Evolutionary conservation across 2,329 filamentous ascomycete species (phyloP), one percentile per base, ranked within the genome.

Genomic region (Trichoderma sp.): DNA sequence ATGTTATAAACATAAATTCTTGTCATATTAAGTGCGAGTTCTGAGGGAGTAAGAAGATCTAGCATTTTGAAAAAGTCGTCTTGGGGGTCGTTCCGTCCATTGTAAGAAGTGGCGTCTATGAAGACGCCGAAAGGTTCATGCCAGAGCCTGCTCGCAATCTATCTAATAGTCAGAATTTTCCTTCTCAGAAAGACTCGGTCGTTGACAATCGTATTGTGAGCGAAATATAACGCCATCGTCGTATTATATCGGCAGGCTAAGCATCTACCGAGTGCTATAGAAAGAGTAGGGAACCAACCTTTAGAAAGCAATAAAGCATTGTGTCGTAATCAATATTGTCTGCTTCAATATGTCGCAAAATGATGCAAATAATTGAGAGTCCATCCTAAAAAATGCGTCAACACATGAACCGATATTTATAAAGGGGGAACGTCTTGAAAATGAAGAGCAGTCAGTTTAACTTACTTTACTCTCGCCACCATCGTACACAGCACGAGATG

Each of bases 1-100:
- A 91, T 91, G 75, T 91, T 91, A 78, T 91, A 91, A 18, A 91
- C 83, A 72, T 91, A 91, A 51, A 90, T 83, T 46, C 88, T 83
- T 1, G 85, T 82, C 4, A 91, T 79, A 69, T 89, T 86, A 63
- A 82, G 83, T 1, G 85, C 83, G 55, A 91, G 77, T 73, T 91
- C 89, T 0, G 83, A 82, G 0, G 89, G 89, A 4, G 87, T 88
- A 3, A 91, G 82, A 13, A 86, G 79, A 74, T 91, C 88, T 10
- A 90, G 79, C 73, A 86, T 89, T 65, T 86, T 86, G 74, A 91
- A 89, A 2, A 91, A 78, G 21, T 89, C 86, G 74, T 91, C 89
- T 70, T 87, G 86, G 14, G 88, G 85, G 71, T 91, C 89, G 67
- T 86, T 88, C 69, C 88, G 85, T n/a, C 88, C 88, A 72, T 85